These are phyloP conservation scores for Exobasidium rhododendri DNA, from an alignment of 1,284 basidiomycete genomes.

Conservation along the genomic window DNA sequence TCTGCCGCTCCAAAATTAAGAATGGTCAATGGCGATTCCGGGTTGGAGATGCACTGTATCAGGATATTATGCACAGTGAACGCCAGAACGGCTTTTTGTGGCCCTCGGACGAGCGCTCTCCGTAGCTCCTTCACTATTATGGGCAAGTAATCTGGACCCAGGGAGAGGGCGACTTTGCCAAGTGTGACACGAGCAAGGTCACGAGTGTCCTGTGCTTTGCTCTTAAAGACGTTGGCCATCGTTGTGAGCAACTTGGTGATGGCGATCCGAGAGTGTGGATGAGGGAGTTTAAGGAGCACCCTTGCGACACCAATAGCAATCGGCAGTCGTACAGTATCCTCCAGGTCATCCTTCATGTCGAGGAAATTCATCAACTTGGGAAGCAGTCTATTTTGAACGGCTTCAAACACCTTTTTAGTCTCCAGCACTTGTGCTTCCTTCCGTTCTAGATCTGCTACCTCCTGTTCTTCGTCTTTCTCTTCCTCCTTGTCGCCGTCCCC, in stretches of 20 bases:
- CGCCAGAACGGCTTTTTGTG: constrained; percentile 89
- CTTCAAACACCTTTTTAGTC: constrained; percentile 64
- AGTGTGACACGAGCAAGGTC: constrained; percentile 82
- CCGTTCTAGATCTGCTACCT: constrained; percentile 1
- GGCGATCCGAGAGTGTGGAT: constrained; percentile 60
- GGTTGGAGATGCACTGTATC: constrained; percentile 57
- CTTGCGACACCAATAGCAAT: constrained; percentile 82
- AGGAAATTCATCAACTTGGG: constrained; percentile 51
- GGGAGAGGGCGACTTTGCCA: constrained; percentile 71
- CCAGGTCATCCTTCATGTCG: constrained; percentile 69
- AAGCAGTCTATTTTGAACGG: constrained; percentile 62
- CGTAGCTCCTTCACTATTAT: constrained; percentile 76
- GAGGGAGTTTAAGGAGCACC: constrained; percentile 77
- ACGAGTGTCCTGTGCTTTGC: constrained; percentile 88
- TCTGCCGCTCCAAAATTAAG: constrained; percentile 68
- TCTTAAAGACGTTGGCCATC: constrained; percentile 80
- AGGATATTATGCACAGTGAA: constrained; percentile 80
- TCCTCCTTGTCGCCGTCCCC: constrained; percentile 62
- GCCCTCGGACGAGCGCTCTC: constrained; percentile 78
- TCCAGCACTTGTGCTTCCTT: constrained; percentile 6
- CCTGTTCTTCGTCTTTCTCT: constrained; percentile 17
- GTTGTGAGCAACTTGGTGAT: constrained; percentile 76
- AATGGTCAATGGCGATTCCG: constrained; percentile 22
- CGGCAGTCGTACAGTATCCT: constrained; percentile 69
- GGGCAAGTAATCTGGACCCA: constrained; percentile 74